Evolutionary conservation across 2,329 filamentous ascomycete species (phyloP).

Genomic region (Trichophyton equinum): DNA sequence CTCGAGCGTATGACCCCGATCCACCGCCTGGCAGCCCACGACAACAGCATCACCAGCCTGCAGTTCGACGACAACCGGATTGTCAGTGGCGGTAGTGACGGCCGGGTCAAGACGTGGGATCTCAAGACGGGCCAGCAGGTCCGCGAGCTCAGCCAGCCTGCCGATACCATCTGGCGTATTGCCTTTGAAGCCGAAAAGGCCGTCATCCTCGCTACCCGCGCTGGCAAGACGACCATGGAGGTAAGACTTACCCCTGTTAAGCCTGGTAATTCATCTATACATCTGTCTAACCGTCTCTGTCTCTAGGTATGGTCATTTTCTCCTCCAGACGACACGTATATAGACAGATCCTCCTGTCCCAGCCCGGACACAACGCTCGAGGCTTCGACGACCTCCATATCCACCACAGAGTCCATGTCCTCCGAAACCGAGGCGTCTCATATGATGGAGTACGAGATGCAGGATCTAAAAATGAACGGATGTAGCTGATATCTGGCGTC

Average conservation of each 20-base stretch:
- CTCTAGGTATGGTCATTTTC: constrained; percentile 87
- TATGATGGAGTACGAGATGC: constrained; percentile 5
- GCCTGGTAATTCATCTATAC: not conserved
- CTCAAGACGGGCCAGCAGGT: constrained; percentile 82
- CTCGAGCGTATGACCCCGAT: constrained; percentile 81
- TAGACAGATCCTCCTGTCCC: constrained; percentile 5
- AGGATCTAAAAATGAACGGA: constrained; percentile 11
- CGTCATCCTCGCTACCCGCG: constrained; percentile 81
- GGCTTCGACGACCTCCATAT: not conserved
- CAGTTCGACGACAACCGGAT: constrained; percentile 95
- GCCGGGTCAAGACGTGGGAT: constrained; percentile 98
- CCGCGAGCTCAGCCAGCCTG: constrained; percentile 77
- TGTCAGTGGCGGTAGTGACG: constrained; percentile 90
- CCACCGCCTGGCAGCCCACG: constrained; percentile 86
- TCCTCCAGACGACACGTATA: constrained; percentile 55
- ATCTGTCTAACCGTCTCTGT: constrained; percentile 8
- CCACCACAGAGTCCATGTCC: not conserved
- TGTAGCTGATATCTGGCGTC: not conserved
- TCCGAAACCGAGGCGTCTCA: not conserved
- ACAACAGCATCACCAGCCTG: constrained; percentile 94
- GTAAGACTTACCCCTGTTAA: constrained; percentile 34
- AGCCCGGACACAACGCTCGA: constrained; percentile 6
- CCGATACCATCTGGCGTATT: constrained; percentile 93
- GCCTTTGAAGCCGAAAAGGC: constrained; percentile 98
- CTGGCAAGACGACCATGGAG: constrained; percentile 90